A percentile compares a stretch with the other conserved stretches of the same genome.
phyloP scores from a whole-genome alignment of 768 basidiomycete species.

The Asterophora parasitica region DNA sequence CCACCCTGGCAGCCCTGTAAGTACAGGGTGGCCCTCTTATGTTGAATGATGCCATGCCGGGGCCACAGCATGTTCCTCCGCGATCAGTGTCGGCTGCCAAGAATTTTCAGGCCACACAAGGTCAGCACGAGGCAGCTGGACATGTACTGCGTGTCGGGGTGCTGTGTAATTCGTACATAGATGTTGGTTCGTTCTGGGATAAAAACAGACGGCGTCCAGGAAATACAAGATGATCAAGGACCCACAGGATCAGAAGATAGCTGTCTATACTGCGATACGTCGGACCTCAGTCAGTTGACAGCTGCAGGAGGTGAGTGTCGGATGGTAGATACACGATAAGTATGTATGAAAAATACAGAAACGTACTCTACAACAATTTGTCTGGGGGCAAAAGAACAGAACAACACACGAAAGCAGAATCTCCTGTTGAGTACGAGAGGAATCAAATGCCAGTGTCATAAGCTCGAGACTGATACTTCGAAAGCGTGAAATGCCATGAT shows the following conservation, averaged over 20 bases:
- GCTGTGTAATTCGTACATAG: background rate
- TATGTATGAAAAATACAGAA: background rate
- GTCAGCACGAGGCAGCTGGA: background rate
- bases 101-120: conserved; percentile 8
- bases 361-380: background rate
- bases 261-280: no score
- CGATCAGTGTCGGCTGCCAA: background rate
- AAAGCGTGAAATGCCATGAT: conserved; percentile 7
- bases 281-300: no score
- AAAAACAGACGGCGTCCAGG: background rate
- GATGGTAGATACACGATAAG: conserved; percentile 7
- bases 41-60: background rate
- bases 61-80: background rate
- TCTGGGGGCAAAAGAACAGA: background rate
- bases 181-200: background rate
- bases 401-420: background rate
- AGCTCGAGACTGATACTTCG: background rate
- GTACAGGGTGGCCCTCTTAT: background rate
- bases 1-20: no score
- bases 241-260: background rate
- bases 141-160: background rate
- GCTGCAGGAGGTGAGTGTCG: background rate
- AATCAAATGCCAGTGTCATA: conserved; percentile 3
- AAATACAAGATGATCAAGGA: background rate
- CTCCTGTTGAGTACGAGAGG: background rate